These are phyloP conservation scores for Alnus rubra DNA, from an alignment of 306 rosid species.

Conservation along the genomic window DNA sequence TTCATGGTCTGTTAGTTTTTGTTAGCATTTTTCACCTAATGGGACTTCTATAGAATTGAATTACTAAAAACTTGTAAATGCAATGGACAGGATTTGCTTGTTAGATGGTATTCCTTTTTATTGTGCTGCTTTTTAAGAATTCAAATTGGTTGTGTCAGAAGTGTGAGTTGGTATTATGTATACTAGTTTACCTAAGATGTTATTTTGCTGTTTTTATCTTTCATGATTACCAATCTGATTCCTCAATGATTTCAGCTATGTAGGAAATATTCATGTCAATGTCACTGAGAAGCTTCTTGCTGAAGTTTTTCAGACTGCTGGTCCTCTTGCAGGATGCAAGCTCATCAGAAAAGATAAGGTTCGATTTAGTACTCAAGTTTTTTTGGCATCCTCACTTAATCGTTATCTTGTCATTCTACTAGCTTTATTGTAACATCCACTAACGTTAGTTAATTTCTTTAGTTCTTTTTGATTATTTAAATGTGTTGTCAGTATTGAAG, in stretches of 20 bases:
- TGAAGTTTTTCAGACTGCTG: slow-evolving; percentile 65
- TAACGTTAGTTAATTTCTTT: not conserved
- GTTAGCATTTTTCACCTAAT: not conserved
- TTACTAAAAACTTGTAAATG: not conserved
- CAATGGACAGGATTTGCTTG: slow-evolving; percentile 7
- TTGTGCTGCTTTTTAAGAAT: slow-evolving; percentile 18
- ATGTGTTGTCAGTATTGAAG: not conserved
- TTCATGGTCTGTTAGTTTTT: not conserved
- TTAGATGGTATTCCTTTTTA: not conserved
- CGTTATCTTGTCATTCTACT: not conserved
- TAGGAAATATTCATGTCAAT: slow-evolving; percentile 63
- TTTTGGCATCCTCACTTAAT: not conserved
- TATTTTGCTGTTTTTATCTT: slow-evolving; percentile 12
- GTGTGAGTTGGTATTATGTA: slow-evolving; percentile 16
- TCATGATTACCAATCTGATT: slow-evolving; percentile 25
- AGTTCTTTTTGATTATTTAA: slow-evolving; percentile 1
- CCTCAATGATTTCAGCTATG: slow-evolving; percentile 52
- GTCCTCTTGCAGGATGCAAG: slow-evolving; percentile 68
- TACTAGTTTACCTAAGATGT: slow-evolving; percentile 5
- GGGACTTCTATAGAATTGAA: not conserved
- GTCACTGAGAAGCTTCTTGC: slow-evolving; percentile 62
- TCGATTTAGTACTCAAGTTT: slow-evolving; percentile 29
- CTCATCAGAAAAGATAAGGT: slow-evolving; percentile 65
- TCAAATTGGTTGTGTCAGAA: slow-evolving; percentile 14
- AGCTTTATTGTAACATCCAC: slow-evolving; percentile 10